phyloP scores from a whole-genome alignment of 2,329 filamentous ascomycete genomes.

The Pseudogymnoascus sp. region DNA sequence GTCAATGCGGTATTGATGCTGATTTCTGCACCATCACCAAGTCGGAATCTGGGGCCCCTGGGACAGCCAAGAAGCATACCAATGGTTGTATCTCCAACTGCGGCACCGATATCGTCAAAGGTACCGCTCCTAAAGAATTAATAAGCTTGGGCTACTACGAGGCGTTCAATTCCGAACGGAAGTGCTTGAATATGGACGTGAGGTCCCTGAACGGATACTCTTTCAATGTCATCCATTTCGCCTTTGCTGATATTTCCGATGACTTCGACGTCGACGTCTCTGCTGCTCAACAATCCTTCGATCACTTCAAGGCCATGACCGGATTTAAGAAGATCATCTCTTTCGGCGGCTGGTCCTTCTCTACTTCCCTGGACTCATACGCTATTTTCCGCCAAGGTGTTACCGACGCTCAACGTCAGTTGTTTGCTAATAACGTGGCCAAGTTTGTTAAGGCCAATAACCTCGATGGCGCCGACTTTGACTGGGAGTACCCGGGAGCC shows the following conservation, averaged over 20 bases:
- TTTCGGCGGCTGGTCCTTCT: constrained; percentile 39
- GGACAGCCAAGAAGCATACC: constrained; percentile 26
- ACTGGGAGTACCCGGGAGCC: constrained; percentile 26
- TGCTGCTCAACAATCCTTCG: constrained; percentile 25
- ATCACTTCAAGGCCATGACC: constrained; percentile 25
- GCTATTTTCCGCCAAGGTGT: constrained; percentile 33
- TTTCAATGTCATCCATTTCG: constrained; percentile 30
- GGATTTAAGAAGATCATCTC: constrained; percentile 34
- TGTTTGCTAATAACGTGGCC: constrained; percentile 27
- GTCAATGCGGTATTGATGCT: constrained; percentile 31
- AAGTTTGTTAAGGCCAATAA: constrained; percentile 29
- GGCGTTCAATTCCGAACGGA: constrained; percentile 24
- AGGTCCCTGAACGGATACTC: constrained; percentile 16
- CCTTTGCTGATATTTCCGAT: constrained; percentile 29
- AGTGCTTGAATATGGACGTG: constrained; percentile 25
- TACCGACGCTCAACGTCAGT: constrained; percentile 27
- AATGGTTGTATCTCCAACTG: constrained; percentile 37
- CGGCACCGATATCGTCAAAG: constrained; percentile 28
- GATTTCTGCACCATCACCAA: constrained; percentile 30
- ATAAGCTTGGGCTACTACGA: constrained; percentile 30
- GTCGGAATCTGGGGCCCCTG: constrained; percentile 26
- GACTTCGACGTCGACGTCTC: constrained; percentile 27
- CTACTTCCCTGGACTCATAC: constrained; percentile 31
- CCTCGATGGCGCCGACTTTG: constrained; percentile 29
- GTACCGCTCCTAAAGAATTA: constrained; percentile 18